Evolutionary conservation across 495 filamentous ascomycete genomes (phyloP).

Genomic region (Hyphodiscus hymeniophilus): DNA sequence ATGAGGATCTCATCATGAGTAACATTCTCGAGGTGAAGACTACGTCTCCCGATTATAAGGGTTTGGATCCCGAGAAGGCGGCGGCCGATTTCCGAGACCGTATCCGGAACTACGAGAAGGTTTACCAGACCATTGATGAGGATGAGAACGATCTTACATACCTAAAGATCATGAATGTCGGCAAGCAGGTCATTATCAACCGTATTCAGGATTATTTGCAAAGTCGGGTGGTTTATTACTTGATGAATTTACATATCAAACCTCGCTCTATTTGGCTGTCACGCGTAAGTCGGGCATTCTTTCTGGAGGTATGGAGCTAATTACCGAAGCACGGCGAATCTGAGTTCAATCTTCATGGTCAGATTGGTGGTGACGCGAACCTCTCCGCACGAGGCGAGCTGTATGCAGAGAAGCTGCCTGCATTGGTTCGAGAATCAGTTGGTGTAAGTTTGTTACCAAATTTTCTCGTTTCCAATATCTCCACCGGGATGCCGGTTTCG

Average conservation of each 20-base stretch:
- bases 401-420: conserved; percentile 76
- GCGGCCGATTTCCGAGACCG: conserved; percentile 87
- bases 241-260: conserved; percentile 97
- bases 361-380: conserved; percentile 85
- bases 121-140: conserved; percentile 80
- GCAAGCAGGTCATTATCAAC: conserved; percentile 92
- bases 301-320: neutral
- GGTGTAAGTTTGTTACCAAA: no score
- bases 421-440: conserved; percentile 70
- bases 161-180: conserved; percentile 95
- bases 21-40: conserved; percentile 98
- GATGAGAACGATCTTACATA: conserved; percentile 82
- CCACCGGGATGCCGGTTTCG: conserved; percentile 1
- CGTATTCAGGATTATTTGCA: conserved; percentile 94
- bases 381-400: conserved; percentile 80
- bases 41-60: conserved; percentile 86
- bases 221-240: conserved; percentile 91
- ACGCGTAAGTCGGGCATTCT: conserved; percentile 66
- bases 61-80: conserved; percentile 86
- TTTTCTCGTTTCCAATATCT: neutral
- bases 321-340: conserved; percentile 78
- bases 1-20: conserved; percentile 89
- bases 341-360: conserved; percentile 75
- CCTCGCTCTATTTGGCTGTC: conserved; percentile 97
- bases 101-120: conserved; percentile 93